A percentile compares a stretch with the other conserved stretches of the same genome.
These are phyloP conservation scores for Boletus coccyginus DNA, from an alignment of 768 basidiomycete species.

Conservation along the genomic window DNA sequence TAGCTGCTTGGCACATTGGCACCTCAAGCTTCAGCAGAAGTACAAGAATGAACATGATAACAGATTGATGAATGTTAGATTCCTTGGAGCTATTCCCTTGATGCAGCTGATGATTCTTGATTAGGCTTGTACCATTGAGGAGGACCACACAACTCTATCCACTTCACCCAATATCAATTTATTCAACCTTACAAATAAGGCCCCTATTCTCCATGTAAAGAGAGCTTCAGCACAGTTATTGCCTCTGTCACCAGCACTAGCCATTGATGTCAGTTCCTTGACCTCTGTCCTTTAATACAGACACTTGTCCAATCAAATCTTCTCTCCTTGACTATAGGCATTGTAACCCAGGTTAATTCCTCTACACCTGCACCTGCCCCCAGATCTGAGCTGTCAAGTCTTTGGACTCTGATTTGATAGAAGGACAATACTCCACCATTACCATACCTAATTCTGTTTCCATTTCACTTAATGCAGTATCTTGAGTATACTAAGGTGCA, in stretches of 20 bases:
- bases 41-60: neutral
- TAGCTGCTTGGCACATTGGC: neutral
- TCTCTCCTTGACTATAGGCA: neutral
- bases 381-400: no score
- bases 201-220: neutral
- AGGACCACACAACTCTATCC: neutral
- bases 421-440: no score
- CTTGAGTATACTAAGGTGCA: no score
- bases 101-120: neutral
- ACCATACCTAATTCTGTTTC: no score
- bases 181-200: conserved; percentile 5
- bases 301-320: neutral
- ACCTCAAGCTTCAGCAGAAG: neutral
- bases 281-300: neutral
- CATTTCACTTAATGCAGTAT: no score
- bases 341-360: no score
- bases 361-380: no score
- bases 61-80: neutral
- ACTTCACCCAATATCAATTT: neutral
- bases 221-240: neutral
- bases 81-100: neutral
- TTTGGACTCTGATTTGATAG: no score
- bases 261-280: neutral
- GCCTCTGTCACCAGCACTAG: neutral
- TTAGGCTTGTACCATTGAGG: neutral